Percentiles rank a stretch among this genome's conserved stretches.
Conservation (phyloP, 768 basidiomycete genomes). For the Tulasnella sp. region DNA sequence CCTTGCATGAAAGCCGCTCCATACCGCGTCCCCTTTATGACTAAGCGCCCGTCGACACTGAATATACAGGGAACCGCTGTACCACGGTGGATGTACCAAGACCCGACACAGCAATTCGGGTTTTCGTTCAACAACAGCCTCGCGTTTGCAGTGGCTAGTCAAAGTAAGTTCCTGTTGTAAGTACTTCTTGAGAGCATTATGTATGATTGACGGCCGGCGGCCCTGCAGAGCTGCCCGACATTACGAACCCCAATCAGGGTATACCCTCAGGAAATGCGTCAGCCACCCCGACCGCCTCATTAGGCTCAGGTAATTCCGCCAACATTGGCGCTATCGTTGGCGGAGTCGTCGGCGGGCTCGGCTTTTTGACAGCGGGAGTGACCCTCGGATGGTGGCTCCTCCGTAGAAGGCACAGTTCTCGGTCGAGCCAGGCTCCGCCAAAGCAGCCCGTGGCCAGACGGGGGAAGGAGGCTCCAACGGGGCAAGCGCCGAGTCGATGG, state of each 20-base stretch:
- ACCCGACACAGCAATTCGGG: constrained; percentile 6
- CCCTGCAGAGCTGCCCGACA: background rate
- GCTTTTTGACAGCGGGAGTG: background rate
- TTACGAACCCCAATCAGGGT: too few species aligned
- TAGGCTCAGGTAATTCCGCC: background rate
- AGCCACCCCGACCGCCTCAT: background rate
- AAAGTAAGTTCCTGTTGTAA: background rate
- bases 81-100: constrained; percentile 30
- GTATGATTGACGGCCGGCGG: background rate
- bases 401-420: background rate
- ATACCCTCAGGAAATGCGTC: background rate
- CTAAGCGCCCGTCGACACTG: constrained; percentile 2
- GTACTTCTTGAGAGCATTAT: background rate
- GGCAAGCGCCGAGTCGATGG: constrained; percentile 1
- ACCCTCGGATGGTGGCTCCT: constrained; percentile 22
- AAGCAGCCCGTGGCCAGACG: constrained; percentile 28
- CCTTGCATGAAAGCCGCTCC: background rate
- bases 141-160: background rate
- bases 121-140: constrained; percentile 15
- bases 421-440: constrained; percentile 21
- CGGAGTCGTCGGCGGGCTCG: constrained; percentile 15
- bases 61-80: constrained; percentile 27
- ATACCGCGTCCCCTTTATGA: background rate
- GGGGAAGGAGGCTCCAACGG: constrained; percentile 16
- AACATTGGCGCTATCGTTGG: constrained; percentile 32